These are phyloP conservation scores for Cadophora luteo-olivacea DNA, from an alignment of 2,329 filamentous ascomycete species.

Conservation along the genomic window DNA sequence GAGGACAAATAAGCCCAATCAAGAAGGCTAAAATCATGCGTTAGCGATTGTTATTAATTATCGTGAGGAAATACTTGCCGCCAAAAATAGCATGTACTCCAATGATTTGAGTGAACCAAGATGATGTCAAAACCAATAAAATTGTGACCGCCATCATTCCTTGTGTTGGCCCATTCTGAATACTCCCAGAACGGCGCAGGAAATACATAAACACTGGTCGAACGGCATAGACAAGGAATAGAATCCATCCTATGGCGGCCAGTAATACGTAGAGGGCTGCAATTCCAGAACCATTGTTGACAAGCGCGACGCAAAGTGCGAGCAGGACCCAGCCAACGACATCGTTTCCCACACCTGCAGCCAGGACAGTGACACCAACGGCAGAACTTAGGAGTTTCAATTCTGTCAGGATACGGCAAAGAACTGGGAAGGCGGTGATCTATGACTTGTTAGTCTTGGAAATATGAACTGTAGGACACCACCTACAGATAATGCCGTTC, in stretches of 20 bases:
- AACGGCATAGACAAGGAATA: conserved; percentile 77
- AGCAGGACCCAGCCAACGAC: conserved; percentile 91
- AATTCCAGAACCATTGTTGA: conserved; percentile 84
- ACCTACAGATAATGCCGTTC: conserved; percentile 77
- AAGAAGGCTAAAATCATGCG: conserved; percentile 68
- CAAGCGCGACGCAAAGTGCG: conserved; percentile 89
- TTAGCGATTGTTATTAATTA: neutral
- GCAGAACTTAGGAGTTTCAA: conserved; percentile 83
- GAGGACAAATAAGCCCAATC: conserved; percentile 86
- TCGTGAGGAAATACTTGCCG: conserved; percentile 27
- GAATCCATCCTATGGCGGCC: conserved; percentile 73
- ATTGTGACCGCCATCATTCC: conserved; percentile 83
- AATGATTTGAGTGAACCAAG: conserved; percentile 90
- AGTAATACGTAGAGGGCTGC: conserved; percentile 87
- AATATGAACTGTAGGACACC: neutral
- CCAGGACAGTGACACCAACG: conserved; percentile 87
- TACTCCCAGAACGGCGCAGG: conserved; percentile 73
- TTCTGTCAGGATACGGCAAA: conserved; percentile 92
- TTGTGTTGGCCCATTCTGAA: conserved; percentile 89
- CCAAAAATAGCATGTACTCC: conserved; percentile 96
- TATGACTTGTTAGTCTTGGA: conserved; percentile 20
- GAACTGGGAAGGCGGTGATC: conserved; percentile 89
- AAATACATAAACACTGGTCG: conserved; percentile 78
- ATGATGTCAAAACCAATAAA: conserved; percentile 76
- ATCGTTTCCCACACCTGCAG: conserved; percentile 92